Base-by-base conservation (phyloP, 176 grass and related monocot species). In the Oryza punctata region DNA sequence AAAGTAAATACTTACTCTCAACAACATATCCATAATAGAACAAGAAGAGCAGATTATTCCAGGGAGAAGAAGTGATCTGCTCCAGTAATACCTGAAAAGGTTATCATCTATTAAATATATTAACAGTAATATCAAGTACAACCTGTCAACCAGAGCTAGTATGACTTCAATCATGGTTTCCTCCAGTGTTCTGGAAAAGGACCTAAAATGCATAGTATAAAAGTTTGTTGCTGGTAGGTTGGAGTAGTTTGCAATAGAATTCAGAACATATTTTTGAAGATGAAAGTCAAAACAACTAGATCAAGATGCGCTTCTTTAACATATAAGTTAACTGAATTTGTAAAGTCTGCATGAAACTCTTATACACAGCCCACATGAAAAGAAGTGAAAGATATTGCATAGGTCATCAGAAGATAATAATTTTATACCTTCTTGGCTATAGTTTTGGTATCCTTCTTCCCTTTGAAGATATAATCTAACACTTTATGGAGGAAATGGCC, bases 401-500 rank as follows among this genome's bases (percentile, higher is more conserved):
- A 24, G 14, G 65, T 21, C 41, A 49, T 26, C 18, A 77, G 12
- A 47, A 46, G n/a, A n/a, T n/a, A 21, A 57, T n/a, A 38, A 64
- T 41, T 24, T 3, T 67, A 65, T 90, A 98, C 95, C 95, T 98
- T 98, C 82, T 98, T 98, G 65, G 92, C 95, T 50, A 94, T 72
- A 23, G 95, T 98, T 84, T 91, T 94, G 27, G 80, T 90, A 41
- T 94, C 95, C 82, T 90, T 98, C 82, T 91, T 98, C 24, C 95
- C 95, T 84, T 91, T 88, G 78, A 98, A 97, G 43, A 98, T 88
- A 63, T 81, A 88, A 88, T 98, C 95, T 82, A 98, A 82, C 67
- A 95, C 2, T 82, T 93, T 98, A 64, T 98, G 87, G 30, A 89
- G 40, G 45, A 82, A 90, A 87, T 98, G 95, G 71, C 95, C 95